These are phyloP conservation scores for Mucuna pruriens DNA, from an alignment of 306 rosid species.

Conservation along the genomic window DNA sequence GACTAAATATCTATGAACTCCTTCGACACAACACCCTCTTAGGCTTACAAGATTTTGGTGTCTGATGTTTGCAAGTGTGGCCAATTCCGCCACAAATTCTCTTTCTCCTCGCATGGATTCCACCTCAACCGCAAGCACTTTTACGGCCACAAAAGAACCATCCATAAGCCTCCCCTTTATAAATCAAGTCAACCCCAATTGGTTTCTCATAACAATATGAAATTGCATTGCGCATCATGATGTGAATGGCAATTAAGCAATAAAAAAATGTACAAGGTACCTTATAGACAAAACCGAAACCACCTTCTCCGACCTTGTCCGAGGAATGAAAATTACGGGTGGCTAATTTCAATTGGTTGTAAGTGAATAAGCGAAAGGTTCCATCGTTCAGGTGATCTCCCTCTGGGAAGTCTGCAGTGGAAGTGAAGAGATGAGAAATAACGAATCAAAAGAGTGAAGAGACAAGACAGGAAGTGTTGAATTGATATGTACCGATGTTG, in stretches of 20 bases:
- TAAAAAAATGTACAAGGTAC: conserved; percentile 38
- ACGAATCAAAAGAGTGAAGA: no score
- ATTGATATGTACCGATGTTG: conserved; percentile 3
- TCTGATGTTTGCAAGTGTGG: conserved; percentile 67
- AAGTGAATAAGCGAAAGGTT: conserved; percentile 66
- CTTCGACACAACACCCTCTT: conserved; percentile 85
- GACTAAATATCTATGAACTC: conserved; percentile 72
- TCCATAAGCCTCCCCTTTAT: conserved; percentile 72
- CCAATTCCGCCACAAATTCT: conserved; percentile 81
- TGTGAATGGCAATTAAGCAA: neutral
- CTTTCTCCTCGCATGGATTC: conserved; percentile 92
- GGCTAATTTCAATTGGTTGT: conserved; percentile 68
- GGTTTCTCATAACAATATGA: conserved; percentile 2
- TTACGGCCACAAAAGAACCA: conserved; percentile 74
- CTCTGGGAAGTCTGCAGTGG: conserved; percentile 33
- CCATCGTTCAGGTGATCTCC: conserved; percentile 48
- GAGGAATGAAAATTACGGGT: conserved; percentile 61
- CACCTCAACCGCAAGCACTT: conserved; percentile 72
- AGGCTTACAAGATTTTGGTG: conserved; percentile 84
- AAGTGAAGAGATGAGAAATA: conserved; percentile 11
- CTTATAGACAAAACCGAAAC: conserved; percentile 86
- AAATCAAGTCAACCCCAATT: conserved; percentile 43
- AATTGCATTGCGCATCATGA: neutral
- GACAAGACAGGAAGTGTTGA: neutral
- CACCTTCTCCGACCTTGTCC: conserved; percentile 80